Percentiles rank a stretch among this genome's conserved stretches.
These are phyloP conservation scores for Boletus rufocinnamomeus DNA, from an alignment of 768 basidiomycete genomes.

Conservation along the genomic window DNA sequence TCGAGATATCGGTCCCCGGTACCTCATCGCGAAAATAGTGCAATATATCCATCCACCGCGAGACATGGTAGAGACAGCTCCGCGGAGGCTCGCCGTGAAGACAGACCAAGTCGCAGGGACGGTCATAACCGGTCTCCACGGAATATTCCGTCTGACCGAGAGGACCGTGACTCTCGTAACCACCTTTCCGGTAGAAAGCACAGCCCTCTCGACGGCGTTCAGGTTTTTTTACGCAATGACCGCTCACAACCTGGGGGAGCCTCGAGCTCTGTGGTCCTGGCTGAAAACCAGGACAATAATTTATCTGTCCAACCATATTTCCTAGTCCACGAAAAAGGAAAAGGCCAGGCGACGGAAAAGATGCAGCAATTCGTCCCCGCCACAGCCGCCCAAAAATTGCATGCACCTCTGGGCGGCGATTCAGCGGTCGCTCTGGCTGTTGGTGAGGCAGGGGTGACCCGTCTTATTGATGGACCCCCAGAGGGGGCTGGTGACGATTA, in stretches of 20 bases:
- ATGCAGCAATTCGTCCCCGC: background rate
- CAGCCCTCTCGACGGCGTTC: background rate
- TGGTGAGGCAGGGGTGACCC: background rate
- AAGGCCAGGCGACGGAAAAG: background rate
- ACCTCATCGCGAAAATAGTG: conserved; percentile 7
- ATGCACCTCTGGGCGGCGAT: conserved; percentile 1
- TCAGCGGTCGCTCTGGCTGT: background rate
- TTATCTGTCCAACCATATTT: background rate
- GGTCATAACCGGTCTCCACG: conserved; percentile 7
- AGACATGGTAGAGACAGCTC: conserved; percentile 5
- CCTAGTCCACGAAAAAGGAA: conserved; percentile 12
- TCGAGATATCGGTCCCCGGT: conserved; percentile 26
- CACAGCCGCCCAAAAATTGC: background rate
- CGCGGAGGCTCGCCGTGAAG: conserved; percentile 8
- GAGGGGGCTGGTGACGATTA: conserved; percentile 3
- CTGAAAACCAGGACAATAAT: background rate
- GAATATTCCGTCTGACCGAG: background rate
- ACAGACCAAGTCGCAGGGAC: conserved; percentile 2
- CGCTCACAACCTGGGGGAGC: background rate
- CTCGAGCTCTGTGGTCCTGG: background rate
- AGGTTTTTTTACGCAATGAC: conserved; percentile 1
- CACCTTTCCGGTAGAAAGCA: background rate
- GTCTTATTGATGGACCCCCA: background rate
- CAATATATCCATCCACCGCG: background rate
- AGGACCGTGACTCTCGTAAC: conserved; percentile 4